Percentiles rank a stretch among this genome's conserved stretches.
Evolutionary conservation across 345 rosid species (phyloP).

Genomic region (Cardamine chenopodiifolia): DNA sequence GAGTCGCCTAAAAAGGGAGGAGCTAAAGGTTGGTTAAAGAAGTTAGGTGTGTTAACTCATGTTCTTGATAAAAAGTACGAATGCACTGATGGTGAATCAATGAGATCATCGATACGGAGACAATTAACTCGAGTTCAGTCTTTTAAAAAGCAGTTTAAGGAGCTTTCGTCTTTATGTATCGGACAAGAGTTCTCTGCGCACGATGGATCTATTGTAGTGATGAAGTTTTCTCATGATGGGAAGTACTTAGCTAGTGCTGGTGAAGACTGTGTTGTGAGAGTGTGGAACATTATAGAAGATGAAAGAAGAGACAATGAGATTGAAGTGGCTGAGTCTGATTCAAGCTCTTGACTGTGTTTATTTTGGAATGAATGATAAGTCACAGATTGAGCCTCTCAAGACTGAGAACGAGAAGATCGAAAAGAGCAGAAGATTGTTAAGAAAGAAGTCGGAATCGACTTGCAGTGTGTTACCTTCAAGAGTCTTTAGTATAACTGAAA

Average conservation of each 20-base stretch:
- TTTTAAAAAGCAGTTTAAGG: conserved; percentile 57
- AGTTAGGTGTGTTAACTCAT: conserved; percentile 48
- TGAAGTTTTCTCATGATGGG: conserved; percentile 81
- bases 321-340: conserved; percentile 51
- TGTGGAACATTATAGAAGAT: conserved; percentile 71
- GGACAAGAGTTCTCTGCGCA: conserved; percentile 81
- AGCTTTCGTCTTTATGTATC: conserved; percentile 63
- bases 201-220: conserved; percentile 64
- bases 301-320: conserved; percentile 50
- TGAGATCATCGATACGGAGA: conserved; percentile 36
- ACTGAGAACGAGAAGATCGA: conserved; percentile 47
- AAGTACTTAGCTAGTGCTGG: conserved; percentile 74
- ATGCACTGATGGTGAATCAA: conserved; percentile 43
- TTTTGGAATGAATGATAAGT: conserved; percentile 56
- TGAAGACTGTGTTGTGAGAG: conserved; percentile 68
- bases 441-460: conserved; percentile 55
- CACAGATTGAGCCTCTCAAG: conserved; percentile 52
- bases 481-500: conserved; percentile 60
- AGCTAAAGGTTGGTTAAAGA: conserved; percentile 57
- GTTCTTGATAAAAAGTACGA: conserved; percentile 43
- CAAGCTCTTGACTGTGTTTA: conserved; percentile 49
- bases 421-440: conserved; percentile 47
- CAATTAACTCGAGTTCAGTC: conserved; percentile 53
- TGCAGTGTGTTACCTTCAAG: conserved; percentile 71
- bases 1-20: conserved; percentile 38